Conservation (phyloP, 352 stramenopile species). For the Halophytophthora polymorphica region DNA sequence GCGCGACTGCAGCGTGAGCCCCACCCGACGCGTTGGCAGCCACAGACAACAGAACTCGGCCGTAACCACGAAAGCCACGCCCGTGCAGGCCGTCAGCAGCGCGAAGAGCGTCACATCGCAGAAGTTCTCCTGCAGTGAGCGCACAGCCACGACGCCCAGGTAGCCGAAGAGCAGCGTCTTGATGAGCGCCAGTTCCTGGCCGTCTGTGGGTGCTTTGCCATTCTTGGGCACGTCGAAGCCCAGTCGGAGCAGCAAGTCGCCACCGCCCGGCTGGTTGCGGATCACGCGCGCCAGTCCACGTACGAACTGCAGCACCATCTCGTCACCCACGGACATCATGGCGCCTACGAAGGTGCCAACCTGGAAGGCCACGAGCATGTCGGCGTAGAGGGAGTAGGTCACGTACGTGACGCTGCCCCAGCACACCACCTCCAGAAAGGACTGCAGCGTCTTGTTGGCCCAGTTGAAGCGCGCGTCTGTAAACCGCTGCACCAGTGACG, state of each 20-base stretch:
- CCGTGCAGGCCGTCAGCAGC: constrained; percentile 56
- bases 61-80: constrained; percentile 67
- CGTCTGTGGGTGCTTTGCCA: constrained; percentile 61
- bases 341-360: constrained; percentile 73
- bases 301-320: constrained; percentile 70
- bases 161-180: constrained; percentile 82
- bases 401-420: constrained; percentile 70
- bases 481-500: constrained; percentile 59
- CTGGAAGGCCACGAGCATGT: constrained; percentile 59
- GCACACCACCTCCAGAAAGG: constrained; percentile 73
- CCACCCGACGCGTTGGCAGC: constrained; percentile 66
- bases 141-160: constrained; percentile 59
- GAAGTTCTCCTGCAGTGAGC: constrained; percentile 60
- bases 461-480: constrained; percentile 79
- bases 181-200: constrained; percentile 64
- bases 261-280: constrained; percentile 60
- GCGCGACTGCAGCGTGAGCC: constrained; percentile 70
- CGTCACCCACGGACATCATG: constrained; percentile 79
- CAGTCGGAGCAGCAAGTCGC: constrained; percentile 49
- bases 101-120: constrained; percentile 76
- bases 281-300: constrained; percentile 61
- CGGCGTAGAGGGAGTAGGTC: constrained; percentile 54
- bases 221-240: constrained; percentile 75
- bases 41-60: constrained; percentile 80
- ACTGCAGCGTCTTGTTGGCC: constrained; percentile 80